Evolutionary conservation across 1,284 basidiomycete species (phyloP).

Genomic region (Limonomyces culmigenus): DNA sequence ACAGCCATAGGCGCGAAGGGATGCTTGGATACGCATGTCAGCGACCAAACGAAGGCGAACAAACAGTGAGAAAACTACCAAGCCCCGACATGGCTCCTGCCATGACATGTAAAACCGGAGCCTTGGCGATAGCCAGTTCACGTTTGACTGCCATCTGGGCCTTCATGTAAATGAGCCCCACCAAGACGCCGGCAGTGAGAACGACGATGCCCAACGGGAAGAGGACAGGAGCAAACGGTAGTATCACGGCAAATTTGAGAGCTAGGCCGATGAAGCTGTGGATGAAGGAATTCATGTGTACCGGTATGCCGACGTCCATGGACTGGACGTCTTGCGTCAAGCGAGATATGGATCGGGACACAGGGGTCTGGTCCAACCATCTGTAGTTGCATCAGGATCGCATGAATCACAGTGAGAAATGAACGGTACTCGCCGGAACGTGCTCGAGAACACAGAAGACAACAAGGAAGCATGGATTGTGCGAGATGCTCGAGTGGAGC

Average conservation of each 20-base stretch:
- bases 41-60: not conserved
- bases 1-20: constrained; percentile 43
- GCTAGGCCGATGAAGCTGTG: no score
- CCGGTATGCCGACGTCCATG: no score
- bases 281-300: no score
- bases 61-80: constrained; percentile 18
- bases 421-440: constrained; percentile 19
- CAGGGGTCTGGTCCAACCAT: constrained; percentile 40
- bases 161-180: constrained; percentile 42
- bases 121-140: constrained; percentile 53
- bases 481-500: constrained; percentile 32
- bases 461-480: constrained; percentile 39
- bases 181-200: constrained; percentile 25
- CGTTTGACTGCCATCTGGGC: constrained; percentile 64
- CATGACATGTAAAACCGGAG: constrained; percentile 55
- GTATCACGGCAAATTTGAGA: no score
- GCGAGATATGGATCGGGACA: constrained; percentile 36
- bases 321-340: constrained; percentile 48
- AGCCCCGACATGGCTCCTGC: constrained; percentile 52
- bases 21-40: constrained; percentile 19
- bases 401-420: not conserved
- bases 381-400: constrained; percentile 7
- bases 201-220: constrained; percentile 12
- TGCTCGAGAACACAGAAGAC: constrained; percentile 36
- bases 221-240: constrained; percentile 9